Conservation (phyloP, 495 filamentous ascomycete genomes). For the Tuber brumale region DNA sequence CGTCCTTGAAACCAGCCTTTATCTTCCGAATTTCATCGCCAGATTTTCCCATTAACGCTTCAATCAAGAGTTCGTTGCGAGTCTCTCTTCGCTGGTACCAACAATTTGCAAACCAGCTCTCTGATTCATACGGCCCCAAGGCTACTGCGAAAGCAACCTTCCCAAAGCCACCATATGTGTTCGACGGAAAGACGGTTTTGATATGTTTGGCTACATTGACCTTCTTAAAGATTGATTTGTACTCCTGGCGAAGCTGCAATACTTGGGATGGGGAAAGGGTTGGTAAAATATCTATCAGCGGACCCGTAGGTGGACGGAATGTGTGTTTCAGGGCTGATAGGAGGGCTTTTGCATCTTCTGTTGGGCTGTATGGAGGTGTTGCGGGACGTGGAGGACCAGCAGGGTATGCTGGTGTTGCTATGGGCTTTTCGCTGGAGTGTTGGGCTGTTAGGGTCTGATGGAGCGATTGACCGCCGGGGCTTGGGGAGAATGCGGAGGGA, state of each 20-base stretch:
- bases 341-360: constrained; percentile 66
- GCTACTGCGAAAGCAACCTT: constrained; percentile 88
- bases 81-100: constrained; percentile 90
- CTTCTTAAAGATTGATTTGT: constrained; percentile 78
- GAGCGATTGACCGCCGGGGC: constrained; percentile 38
- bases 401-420: constrained; percentile 38
- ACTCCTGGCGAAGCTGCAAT: constrained; percentile 72
- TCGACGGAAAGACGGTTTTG: constrained; percentile 67
- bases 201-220: constrained; percentile 97
- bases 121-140: constrained; percentile 83
- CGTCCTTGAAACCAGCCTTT: constrained; percentile 87
- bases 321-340: constrained; percentile 66
- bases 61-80: constrained; percentile 81
- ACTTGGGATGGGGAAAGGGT: constrained; percentile 78
- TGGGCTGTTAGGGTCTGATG: constrained; percentile 40
- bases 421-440: constrained; percentile 40
- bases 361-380: constrained; percentile 62
- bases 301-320: constrained; percentile 58
- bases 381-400: constrained; percentile 42
- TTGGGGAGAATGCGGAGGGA: constrained; percentile 28
- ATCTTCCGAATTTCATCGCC: constrained; percentile 84
- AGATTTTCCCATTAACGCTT: constrained; percentile 78
- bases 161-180: constrained; percentile 59
- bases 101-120: constrained; percentile 97
- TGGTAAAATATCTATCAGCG: constrained; percentile 77